phyloP scores from a whole-genome alignment of 2,329 filamentous ascomycete species.

The Alternaria angustiovoidea region DNA sequence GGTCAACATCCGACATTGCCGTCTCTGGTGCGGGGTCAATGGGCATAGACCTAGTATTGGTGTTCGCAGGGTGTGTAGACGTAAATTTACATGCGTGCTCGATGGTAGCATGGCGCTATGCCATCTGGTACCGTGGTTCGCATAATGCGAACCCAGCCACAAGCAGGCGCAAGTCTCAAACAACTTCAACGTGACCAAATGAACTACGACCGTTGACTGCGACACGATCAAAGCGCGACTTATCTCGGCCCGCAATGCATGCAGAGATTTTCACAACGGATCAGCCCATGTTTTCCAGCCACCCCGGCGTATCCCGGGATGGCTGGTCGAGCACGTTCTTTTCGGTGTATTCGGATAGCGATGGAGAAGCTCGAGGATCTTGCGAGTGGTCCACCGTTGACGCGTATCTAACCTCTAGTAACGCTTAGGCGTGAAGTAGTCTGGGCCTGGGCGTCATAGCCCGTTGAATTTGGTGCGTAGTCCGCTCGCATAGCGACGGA shows the following conservation, averaged over 20 bases:
- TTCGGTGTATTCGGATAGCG: constrained; percentile 25
- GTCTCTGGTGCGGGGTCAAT: constrained; percentile 13
- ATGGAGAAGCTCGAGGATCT: constrained; percentile 14
- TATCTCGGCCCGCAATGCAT: constrained; percentile 30
- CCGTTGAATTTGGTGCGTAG: constrained; percentile 26
- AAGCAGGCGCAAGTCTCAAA: constrained; percentile 8
- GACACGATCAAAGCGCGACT: constrained; percentile 21
- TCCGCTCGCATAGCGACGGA: constrained; percentile 16
- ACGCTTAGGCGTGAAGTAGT: constrained; percentile 10
- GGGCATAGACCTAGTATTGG: constrained; percentile 8
- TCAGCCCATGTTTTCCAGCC: constrained; percentile 23
- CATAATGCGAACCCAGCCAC: constrained; percentile 18
- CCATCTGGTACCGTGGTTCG: constrained; percentile 18
- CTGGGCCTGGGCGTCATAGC: constrained; percentile 18
- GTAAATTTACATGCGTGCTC: constrained; percentile 5
- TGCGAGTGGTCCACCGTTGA: constrained; percentile 27
- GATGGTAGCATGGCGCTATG: constrained; percentile 8
- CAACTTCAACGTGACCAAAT: constrained; percentile 7
- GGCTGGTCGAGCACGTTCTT: constrained; percentile 26
- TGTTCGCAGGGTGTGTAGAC: constrained; percentile 6
- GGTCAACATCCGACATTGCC: constrained; percentile 10
- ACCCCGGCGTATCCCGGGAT: constrained; percentile 18
- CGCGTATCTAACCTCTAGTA: constrained; percentile 19
- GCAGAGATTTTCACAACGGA: constrained; percentile 35
- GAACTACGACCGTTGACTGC: constrained; percentile 12